Evolutionary conservation across 805 yeast genomes (phyloP), one percentile per base, ranked within the genome.

Genomic region (Cyberlindnera samutprakarnensis): DNA sequence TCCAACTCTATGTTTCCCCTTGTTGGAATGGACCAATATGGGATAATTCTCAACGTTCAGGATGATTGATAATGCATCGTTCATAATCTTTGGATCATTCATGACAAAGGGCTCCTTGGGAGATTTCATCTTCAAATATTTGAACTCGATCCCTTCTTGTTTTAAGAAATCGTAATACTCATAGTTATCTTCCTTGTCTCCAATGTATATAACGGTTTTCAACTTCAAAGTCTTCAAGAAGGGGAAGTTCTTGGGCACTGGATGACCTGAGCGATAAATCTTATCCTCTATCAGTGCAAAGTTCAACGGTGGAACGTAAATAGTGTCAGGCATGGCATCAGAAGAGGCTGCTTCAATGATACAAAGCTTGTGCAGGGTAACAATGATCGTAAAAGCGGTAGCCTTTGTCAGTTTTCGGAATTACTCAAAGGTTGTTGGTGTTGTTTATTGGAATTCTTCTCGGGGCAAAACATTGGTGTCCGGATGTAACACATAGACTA

Each of bases 1-100:
- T 0, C 97, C 97, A 3, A 86, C 88, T 26, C 98, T 60, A 54
- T 90, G 98, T 55, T 92, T 92, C 2, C 98, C 98, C 61, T 90
- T 90, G 56, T 92, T 86, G 4, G 96, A 86, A 54, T 92, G 97
- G 10, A 90, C 72, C 35, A 90, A 63, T 10, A 90, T 75, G 1
- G 98, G 98, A 52, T 81, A 85, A 53, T 87, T 87, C 11, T 76
- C 73, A 28, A 64, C 65, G 46, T 80, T 70, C 20, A 77, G 52
- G 30, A 82, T 63, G 23, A 80, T 47, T 35, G 70, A 63, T 25
- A 82, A 59, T 1, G 84, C 78, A 15, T 57, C 51, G 16, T 72
- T 63, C 36, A 87, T 67, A 2, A 78, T 70, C 6, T 62, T 63
- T 4, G 77, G 71, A 41, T 77, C 75, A 38, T 73, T 75, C 54